phyloP scores from a whole-genome alignment of 805 yeast genomes.

The Saccharomycopsis fodiens region DNA sequence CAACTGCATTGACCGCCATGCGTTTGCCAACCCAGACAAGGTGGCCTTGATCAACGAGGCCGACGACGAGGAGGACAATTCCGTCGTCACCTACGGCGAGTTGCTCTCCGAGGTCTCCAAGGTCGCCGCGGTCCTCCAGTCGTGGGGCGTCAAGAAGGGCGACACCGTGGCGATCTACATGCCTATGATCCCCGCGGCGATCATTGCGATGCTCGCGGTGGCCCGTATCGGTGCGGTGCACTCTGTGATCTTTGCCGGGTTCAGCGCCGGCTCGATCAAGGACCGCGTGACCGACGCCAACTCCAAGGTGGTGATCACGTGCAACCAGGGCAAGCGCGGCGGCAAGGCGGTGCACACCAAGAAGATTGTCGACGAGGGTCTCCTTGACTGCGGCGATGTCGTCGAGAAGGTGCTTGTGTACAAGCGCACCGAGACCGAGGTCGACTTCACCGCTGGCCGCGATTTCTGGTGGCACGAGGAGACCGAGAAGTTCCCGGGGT shows the following conservation, averaged over 20 bases:
- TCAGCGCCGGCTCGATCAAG: constrained; percentile 83
- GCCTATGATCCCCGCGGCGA: constrained; percentile 97
- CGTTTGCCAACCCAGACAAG: constrained; percentile 78
- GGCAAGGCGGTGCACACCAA: constrained; percentile 89
- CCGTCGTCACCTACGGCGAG: constrained; percentile 76
- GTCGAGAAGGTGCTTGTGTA: constrained; percentile 82
- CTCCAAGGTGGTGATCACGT: constrained; percentile 81
- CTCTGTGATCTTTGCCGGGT: constrained; percentile 95
- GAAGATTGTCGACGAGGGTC: constrained; percentile 91
- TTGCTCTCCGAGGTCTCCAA: constrained; percentile 76
- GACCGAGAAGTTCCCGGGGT: constrained; percentile 69
- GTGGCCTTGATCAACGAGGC: constrained; percentile 87
- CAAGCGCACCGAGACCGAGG: constrained; percentile 69
- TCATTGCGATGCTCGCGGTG: constrained; percentile 89
- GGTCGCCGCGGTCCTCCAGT: constrained; percentile 74
- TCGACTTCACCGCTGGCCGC: constrained; percentile 70
- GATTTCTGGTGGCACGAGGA: constrained; percentile 97
- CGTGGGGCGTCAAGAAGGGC: constrained; percentile 88
- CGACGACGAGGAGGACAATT: constrained; percentile 73
- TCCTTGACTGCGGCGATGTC: constrained; percentile 51
- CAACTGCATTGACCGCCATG: constrained; percentile 95
- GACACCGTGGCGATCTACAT: constrained; percentile 94
- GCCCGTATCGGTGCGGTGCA: constrained; percentile 93
- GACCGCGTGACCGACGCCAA: constrained; percentile 89
- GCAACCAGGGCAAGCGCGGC: constrained; percentile 94